Evolutionary conservation across 2,329 filamentous ascomycete species (phyloP).

Genomic region (Talaromyces sp.): DNA sequence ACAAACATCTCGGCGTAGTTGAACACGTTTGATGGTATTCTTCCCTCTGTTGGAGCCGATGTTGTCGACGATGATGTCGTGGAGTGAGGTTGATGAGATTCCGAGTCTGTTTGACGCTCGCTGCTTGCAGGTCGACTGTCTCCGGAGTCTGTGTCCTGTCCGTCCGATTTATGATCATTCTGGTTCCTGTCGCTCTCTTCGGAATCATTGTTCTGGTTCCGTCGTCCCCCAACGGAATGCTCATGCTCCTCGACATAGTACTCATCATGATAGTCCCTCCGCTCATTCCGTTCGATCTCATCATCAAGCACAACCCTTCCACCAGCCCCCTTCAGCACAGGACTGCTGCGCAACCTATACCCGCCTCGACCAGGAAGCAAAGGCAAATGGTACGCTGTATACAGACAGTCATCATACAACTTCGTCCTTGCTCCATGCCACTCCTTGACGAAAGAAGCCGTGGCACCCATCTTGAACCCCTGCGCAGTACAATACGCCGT

Average conservation of each 20-base stretch:
- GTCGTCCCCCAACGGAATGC: constrained; percentile 42
- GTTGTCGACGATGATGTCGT: neutral
- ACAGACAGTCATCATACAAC: constrained; percentile 95
- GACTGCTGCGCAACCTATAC: constrained; percentile 82
- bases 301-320: constrained; percentile 90
- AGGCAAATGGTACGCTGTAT: constrained; percentile 90
- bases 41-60: constrained; percentile 26
- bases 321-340: constrained; percentile 85
- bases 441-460: constrained; percentile 83
- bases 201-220: neutral
- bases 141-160: constrained; percentile 16
- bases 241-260: constrained; percentile 68
- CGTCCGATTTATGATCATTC: constrained; percentile 26
- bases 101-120: constrained; percentile 22
- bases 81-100: constrained; percentile 15
- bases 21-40: constrained; percentile 66
- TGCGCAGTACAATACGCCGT: constrained; percentile 97
- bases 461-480: constrained; percentile 81
- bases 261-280: constrained; percentile 82
- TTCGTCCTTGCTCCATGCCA: constrained; percentile 90
- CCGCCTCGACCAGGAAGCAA: constrained; percentile 81
- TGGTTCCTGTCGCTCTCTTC: neutral
- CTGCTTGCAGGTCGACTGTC: constrained; percentile 13
- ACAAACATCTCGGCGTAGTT: constrained; percentile 93
- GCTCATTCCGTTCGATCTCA: constrained; percentile 91